Conservation (phyloP, 139 green algal genomes). For the Pseudopediastrum boryanum region DNA sequence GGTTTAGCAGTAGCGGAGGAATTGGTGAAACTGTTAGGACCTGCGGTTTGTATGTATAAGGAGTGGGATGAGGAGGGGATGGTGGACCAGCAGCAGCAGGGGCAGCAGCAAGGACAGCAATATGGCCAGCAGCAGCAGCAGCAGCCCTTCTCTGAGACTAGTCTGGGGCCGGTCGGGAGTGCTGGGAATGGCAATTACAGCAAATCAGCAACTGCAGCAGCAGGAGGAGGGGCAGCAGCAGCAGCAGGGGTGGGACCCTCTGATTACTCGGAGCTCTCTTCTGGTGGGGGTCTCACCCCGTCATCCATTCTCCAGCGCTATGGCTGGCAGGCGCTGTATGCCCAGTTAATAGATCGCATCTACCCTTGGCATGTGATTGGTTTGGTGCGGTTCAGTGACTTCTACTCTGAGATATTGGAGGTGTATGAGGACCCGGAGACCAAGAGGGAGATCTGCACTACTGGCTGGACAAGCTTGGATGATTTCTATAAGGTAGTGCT, state of each 20-base stretch:
- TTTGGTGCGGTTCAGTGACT: slow-evolving; percentile 56
- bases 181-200: neutral
- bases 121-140: neutral
- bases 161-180: neutral
- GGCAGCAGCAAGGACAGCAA: neutral
- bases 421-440: slow-evolving; percentile 15
- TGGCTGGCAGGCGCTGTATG: neutral
- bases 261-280: too few species aligned
- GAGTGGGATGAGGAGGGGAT: too few species aligned
- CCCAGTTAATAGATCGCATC: neutral
- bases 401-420: slow-evolving; percentile 29
- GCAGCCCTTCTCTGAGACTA: neutral
- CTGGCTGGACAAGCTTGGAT: slow-evolving; percentile 85
- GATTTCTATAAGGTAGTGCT: slow-evolving; percentile 67
- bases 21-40: too few species aligned
- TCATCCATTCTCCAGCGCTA: neutral
- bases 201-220: neutral
- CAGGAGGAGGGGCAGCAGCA: neutral
- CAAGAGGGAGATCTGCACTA: slow-evolving; percentile 35
- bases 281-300: too few species aligned
- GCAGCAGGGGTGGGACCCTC: neutral
- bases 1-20: too few species aligned
- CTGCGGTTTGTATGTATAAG: too few species aligned
- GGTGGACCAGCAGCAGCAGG: neutral
- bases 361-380: slow-evolving; percentile 79